These are phyloP conservation scores for Marchantia polymorpha DNA, from an alignment of 225 moss, liverwort and hornwort species.

Conservation along the genomic window DNA sequence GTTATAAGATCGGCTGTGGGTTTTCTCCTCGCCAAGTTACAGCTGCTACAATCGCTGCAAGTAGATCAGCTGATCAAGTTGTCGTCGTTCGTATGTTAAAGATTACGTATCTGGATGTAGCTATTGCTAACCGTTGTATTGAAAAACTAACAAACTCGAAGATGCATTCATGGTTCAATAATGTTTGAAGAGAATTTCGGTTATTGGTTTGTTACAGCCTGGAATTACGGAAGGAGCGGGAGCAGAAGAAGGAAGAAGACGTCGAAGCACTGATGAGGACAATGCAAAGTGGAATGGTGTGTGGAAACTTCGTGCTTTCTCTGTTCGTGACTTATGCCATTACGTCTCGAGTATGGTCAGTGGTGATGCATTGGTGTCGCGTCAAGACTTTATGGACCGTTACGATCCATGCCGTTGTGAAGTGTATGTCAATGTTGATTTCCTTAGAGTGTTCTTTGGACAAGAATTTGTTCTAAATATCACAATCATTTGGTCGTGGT, in stretches of 20 bases:
- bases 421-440: neutral
- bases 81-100: neutral
- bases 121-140: neutral
- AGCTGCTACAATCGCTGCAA: neutral
- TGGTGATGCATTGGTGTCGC: neutral
- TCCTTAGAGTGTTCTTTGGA: neutral
- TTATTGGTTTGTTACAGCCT: constrained; percentile 42
- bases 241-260: constrained; percentile 82
- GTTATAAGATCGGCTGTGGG: too few species aligned
- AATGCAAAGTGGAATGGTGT: constrained; percentile 95
- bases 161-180: too few species aligned
- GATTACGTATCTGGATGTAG: neutral
- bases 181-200: neutral
- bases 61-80: neutral
- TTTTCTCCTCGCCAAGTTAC: neutral
- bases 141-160: too few species aligned
- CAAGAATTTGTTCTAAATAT: neutral
- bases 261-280: constrained; percentile 76
- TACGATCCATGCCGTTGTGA: neutral
- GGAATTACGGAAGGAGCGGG: constrained; percentile 77
- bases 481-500: neutral
- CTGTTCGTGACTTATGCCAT: neutral
- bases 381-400: neutral
- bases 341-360: neutral
- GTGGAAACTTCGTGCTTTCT: neutral